phyloP scores from a whole-genome alignment of 495 filamentous ascomycete genomes.

The Cladorrhinum samala region DNA sequence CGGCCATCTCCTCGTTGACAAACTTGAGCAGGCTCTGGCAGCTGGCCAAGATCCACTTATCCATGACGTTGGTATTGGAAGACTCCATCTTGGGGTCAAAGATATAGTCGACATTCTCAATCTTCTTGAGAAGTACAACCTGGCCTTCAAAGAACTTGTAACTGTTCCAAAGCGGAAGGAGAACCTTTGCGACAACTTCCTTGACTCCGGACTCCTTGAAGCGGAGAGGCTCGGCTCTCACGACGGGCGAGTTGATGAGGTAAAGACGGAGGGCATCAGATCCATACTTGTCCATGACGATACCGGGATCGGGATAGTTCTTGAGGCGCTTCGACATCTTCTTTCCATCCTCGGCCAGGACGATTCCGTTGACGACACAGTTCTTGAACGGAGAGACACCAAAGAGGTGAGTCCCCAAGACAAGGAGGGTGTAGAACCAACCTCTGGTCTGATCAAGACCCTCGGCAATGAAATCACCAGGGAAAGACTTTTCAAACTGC shows the following conservation, averaged over 20 bases:
- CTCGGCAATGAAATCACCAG: slow-evolving; percentile 95
- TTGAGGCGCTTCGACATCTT: slow-evolving; percentile 99
- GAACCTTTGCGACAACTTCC: slow-evolving; percentile 89
- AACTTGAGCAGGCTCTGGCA: slow-evolving; percentile 90
- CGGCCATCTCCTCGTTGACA: slow-evolving; percentile 91
- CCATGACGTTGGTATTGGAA: slow-evolving; percentile 88
- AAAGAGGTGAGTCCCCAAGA: slow-evolving; percentile 88
- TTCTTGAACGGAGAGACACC: slow-evolving; percentile 89
- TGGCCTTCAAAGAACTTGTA: slow-evolving; percentile 99
- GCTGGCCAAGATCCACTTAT: slow-evolving; percentile 89
- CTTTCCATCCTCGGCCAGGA: slow-evolving; percentile 90
- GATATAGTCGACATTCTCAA: slow-evolving; percentile 67
- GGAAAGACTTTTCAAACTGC: slow-evolving; percentile 72
- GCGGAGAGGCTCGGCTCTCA: slow-evolving; percentile 81
- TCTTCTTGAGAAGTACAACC: slow-evolving; percentile 85
- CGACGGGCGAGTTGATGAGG: slow-evolving; percentile 95
- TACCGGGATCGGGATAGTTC: slow-evolving; percentile 88
- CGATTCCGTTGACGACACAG: slow-evolving; percentile 94
- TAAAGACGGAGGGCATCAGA: slow-evolving; percentile 92
- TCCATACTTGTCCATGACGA: slow-evolving; percentile 84
- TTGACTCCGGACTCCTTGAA: slow-evolving; percentile 95
- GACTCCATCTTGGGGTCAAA: slow-evolving; percentile 72
- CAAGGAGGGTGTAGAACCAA: slow-evolving; percentile 94
- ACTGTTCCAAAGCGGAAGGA: slow-evolving; percentile 93
- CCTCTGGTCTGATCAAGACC: slow-evolving; percentile 75